Evolutionary conservation across 805 yeast species (phyloP), one percentile per base, ranked within the genome.

Genomic region (Kluyveromyces wickerhamii): DNA sequence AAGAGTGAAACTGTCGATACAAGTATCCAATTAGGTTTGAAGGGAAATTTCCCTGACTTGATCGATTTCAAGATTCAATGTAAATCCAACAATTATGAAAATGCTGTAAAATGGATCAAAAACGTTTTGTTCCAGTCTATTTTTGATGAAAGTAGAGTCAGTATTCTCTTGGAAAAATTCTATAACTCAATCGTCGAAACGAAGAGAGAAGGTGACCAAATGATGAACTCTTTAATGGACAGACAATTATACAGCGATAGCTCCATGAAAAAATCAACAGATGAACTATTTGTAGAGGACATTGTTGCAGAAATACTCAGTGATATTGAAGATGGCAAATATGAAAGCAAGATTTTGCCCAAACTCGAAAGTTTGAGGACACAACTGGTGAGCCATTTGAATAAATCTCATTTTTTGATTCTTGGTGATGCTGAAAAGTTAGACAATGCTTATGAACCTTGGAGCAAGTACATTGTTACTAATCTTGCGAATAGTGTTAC

Each of bases 61-160:
- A 56, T 85, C 24, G 65, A 71, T 38, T 65, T 87, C 8, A 72
- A 66, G 36, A 63, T 88, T 27, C 72, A 76, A 43, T 78, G 79
- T 27, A 77, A 71, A 45, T 63, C 66, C 7, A 65, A 63, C 7
- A 77, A 86, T 38, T 92, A 88, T 51, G 36, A 44, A 0, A 69
- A 69, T 30, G 86, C 89, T 1, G 75, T 88, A 25, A 71, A 74
- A 16, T 92, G 97, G 97, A 63, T 84, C 27, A 59, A 65, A 28
- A 74, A 76, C 38, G 67, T 82, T 13, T 59, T 87, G 47, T 77
- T 73, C 54, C 69, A 73, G 45, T 71, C 82, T 19, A 68, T 72
- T 5, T 85, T 83, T 54, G 95, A 87, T 37, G 76, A 73, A 42
- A 67, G 74, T 8, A 69, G 96, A 54, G 71, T 86, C 16, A 68